These are phyloP conservation scores for Fusarium neocosmosporiellum DNA, from an alignment of 2,329 filamentous ascomycete genomes.

Conservation along the genomic window DNA sequence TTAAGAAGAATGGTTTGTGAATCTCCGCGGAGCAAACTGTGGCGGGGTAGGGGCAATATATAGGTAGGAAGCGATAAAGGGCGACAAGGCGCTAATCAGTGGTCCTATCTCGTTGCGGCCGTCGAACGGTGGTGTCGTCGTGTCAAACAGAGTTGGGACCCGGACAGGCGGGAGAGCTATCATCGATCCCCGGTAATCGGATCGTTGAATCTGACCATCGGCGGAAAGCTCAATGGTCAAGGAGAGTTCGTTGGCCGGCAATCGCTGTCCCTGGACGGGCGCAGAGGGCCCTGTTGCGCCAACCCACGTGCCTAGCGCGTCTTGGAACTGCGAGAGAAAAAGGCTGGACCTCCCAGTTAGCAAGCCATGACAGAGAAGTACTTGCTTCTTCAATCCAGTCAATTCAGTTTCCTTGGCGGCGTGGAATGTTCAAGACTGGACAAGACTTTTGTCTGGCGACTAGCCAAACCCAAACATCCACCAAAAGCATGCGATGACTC, in stretches of 20 bases:
- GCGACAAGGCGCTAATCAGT: constrained; percentile 12
- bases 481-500: constrained; percentile 14
- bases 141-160: constrained; percentile 14
- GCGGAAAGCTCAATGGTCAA: neutral
- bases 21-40: constrained; percentile 42
- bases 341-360: neutral
- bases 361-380: constrained; percentile 9
- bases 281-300: neutral
- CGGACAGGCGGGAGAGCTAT: neutral
- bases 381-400: constrained; percentile 6
- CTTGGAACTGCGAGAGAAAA: neutral
- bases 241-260: neutral
- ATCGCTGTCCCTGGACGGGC: neutral
- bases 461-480: constrained; percentile 26
- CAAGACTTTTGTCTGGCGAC: constrained; percentile 5
- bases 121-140: constrained; percentile 7
- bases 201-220: constrained; percentile 4
- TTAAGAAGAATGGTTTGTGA: constrained; percentile 24
- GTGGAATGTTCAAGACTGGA: constrained; percentile 20
- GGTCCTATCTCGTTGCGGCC: constrained; percentile 29
- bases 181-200: neutral
- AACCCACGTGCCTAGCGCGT: neutral
- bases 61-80: constrained; percentile 30
- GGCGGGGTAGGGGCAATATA: constrained; percentile 38
- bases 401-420: neutral